Conservation (phyloP, 1,284 basidiomycete genomes). For the Trichosporon coremiiforme region DNA sequence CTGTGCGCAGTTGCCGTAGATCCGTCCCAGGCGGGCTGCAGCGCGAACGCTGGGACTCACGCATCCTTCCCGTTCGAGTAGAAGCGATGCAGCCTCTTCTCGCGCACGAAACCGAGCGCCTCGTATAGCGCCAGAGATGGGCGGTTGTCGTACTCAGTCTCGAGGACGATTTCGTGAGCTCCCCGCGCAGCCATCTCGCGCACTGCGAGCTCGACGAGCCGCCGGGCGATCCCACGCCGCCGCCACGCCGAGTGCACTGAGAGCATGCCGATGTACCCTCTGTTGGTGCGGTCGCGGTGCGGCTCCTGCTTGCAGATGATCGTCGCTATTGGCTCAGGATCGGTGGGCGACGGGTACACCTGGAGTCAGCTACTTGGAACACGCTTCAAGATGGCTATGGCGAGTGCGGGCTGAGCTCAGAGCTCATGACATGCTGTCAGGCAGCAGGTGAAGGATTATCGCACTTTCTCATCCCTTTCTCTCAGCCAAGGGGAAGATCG, state of each 20-base stretch:
- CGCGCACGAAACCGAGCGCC: conserved; percentile 88
- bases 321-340: conserved; percentile 71
- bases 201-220: conserved; percentile 75
- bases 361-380: no score
- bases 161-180: conserved; percentile 90
- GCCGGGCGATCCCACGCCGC: conserved; percentile 82
- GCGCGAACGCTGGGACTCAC: no score
- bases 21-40: no score
- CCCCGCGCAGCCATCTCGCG: conserved; percentile 75
- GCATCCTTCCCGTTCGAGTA: conserved; percentile 74
- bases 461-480: no score
- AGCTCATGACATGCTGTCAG: no score
- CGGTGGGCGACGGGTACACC: conserved; percentile 34
- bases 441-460: no score
- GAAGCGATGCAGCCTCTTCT: conserved; percentile 92
- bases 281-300: conserved; percentile 72
- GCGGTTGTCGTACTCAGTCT: conserved; percentile 93
- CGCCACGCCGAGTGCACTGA: conserved; percentile 78
- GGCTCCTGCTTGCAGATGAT: conserved; percentile 94
- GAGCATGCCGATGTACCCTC: conserved; percentile 98
- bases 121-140: conserved; percentile 86
- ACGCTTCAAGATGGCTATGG: background rate
- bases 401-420: no score
- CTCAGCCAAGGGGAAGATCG: background rate
- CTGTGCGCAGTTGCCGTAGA: no score